A percentile compares a stretch with the other conserved stretches of the same genome.
Evolutionary conservation across 2,329 filamentous ascomycete species (phyloP).

Genomic region (Metarhizium robertsii): DNA sequence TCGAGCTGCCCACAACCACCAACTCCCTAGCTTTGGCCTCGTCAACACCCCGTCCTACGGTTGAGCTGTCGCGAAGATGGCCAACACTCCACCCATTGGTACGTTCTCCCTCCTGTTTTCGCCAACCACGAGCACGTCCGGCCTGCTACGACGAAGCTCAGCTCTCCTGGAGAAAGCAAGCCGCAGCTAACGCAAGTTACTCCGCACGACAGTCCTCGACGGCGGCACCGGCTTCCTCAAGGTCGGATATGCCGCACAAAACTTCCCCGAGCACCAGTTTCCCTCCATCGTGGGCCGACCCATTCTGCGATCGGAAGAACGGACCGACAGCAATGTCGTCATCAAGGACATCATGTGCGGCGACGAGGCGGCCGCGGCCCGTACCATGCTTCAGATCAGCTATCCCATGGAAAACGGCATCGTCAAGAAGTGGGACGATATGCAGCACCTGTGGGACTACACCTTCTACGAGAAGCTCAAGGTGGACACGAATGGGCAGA

Average conservation of each 20-base stretch:
- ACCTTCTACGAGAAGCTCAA: constrained; percentile 97
- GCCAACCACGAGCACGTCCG: constrained; percentile 12
- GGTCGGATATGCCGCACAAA: constrained; percentile 97
- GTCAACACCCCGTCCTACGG: neutral
- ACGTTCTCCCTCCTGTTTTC: constrained; percentile 18
- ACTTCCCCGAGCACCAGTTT: constrained; percentile 98
- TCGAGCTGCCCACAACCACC: constrained; percentile 5
- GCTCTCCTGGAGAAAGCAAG: constrained; percentile 2
- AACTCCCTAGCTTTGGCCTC: neutral
- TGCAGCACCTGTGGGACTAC: constrained; percentile 99
- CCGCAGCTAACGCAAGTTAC: constrained; percentile 6
- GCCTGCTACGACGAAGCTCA: neutral
- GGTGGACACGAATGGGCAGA: constrained; percentile 80
- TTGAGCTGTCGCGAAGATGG: constrained; percentile 31
- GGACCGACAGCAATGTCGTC: constrained; percentile 50
- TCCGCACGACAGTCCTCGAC: constrained; percentile 68
- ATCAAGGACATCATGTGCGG: constrained; percentile 99
- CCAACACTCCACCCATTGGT: constrained; percentile 46
- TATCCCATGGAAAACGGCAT: constrained; percentile 99
- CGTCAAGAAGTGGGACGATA: constrained; percentile 99
- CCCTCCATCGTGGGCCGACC: constrained; percentile 96
- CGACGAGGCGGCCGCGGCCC: constrained; percentile 90
- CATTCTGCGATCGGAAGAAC: constrained; percentile 93
- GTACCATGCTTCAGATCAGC: constrained; percentile 96
- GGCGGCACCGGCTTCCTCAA: constrained; percentile 99